These are phyloP conservation scores for Penicillium sp. DNA, from an alignment of 2,329 filamentous ascomycete genomes.

Conservation along the genomic window DNA sequence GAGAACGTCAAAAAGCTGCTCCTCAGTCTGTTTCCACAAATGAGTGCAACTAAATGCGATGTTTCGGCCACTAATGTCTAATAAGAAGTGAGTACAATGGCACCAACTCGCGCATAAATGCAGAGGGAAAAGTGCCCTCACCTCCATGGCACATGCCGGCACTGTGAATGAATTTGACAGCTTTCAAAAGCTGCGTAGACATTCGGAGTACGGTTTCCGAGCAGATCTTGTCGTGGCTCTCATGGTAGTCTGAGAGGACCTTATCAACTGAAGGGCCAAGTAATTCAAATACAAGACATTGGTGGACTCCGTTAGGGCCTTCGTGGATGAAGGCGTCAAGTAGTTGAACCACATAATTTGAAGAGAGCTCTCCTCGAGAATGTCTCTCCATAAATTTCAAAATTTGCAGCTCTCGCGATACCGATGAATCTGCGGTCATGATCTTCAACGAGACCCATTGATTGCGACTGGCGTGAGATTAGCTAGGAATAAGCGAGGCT, in stretches of 20 bases:
- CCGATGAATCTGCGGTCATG: conserved; percentile 24
- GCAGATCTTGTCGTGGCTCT: conserved; percentile 12
- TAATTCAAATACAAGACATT: conserved; percentile 36
- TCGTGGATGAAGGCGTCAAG: conserved; percentile 32
- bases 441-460: conserved; percentile 38
- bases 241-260: conserved; percentile 24
- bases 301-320: conserved; percentile 38
- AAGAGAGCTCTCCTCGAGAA: conserved; percentile 13
- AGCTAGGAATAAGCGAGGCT: conserved; percentile 11
- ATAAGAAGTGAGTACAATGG: conserved; percentile 3
- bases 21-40: conserved; percentile 14
- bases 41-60: conserved; percentile 24
- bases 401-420: conserved; percentile 21
- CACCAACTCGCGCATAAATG: no score
- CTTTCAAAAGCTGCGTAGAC: conserved; percentile 28
- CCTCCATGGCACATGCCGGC: conserved; percentile 33
- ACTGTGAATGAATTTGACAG: conserved; percentile 29
- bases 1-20: conserved; percentile 21
- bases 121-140: conserved; percentile 10
- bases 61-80: conserved; percentile 32
- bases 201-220: conserved; percentile 30
- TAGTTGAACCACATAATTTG: conserved; percentile 29
- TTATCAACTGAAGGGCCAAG: conserved; percentile 31
- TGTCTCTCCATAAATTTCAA: conserved; percentile 14
- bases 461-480: conserved; percentile 11